These are phyloP conservation scores for Bipolaris sorokiniana DNA, from an alignment of 2,329 filamentous ascomycete species.

Conservation along the genomic window DNA sequence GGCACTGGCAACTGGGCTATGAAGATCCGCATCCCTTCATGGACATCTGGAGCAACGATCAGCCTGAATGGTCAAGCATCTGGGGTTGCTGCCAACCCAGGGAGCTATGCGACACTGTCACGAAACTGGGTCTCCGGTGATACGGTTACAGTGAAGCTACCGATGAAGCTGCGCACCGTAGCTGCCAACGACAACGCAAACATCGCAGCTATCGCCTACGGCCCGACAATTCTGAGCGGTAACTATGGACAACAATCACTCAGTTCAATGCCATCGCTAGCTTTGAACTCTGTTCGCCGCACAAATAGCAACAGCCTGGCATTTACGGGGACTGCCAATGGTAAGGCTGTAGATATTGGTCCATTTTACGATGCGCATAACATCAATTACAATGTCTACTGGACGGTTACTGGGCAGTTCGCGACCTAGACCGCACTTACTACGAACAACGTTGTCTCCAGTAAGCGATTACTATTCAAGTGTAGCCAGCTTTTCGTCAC, in stretches of 20 bases:
- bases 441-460: not conserved
- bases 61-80: conserved; percentile 51
- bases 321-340: conserved; percentile 28
- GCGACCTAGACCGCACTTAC: not conserved
- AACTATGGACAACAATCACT: conserved; percentile 51
- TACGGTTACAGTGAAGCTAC: conserved; percentile 52
- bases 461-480: not conserved
- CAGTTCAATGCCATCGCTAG: conserved; percentile 21
- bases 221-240: conserved; percentile 54
- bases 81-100: conserved; percentile 37
- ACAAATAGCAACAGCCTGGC: conserved; percentile 14
- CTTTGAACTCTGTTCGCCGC: conserved; percentile 21
- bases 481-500: not conserved
- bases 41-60: conserved; percentile 52
- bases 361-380: conserved; percentile 38
- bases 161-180: conserved; percentile 54
- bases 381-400: conserved; percentile 37
- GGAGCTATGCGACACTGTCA: conserved; percentile 52
- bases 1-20: conserved; percentile 47
- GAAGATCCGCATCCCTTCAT: conserved; percentile 56
- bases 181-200: conserved; percentile 56
- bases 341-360: conserved; percentile 23
- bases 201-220: conserved; percentile 56
- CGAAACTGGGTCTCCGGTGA: conserved; percentile 55
- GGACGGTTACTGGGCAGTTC: conserved; percentile 20